Evolutionary conservation across 331 rosid species (phyloP).

Genomic region (Rosa hybrid): DNA sequence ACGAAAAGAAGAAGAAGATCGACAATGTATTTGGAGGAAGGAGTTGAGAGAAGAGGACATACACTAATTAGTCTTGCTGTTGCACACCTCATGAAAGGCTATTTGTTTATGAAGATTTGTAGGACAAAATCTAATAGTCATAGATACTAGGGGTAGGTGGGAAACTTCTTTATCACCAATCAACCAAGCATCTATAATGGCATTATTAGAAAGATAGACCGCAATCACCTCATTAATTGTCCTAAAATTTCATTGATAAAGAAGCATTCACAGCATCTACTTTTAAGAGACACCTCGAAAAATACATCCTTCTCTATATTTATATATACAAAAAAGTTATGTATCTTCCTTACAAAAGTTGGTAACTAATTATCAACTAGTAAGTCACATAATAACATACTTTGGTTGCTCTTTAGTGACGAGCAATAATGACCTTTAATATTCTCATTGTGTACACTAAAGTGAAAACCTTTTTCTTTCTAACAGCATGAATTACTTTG

Average conservation of each 20-base stretch:
- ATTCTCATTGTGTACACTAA: too few species aligned
- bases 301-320: not conserved
- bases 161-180: not conserved
- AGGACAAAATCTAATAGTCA: not conserved
- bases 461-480: not conserved
- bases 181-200: not conserved
- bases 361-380: too few species aligned
- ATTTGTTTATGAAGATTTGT: not conserved
- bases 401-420: too few species aligned
- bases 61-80: too few species aligned
- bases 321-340: too few species aligned
- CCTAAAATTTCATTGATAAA: not conserved
- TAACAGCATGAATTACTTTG: not conserved
- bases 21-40: not conserved
- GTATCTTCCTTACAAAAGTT: too few species aligned
- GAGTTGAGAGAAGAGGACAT: not conserved
- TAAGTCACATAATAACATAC: too few species aligned
- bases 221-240: not conserved
- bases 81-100: not conserved
- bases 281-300: not conserved
- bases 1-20: not conserved
- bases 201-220: not conserved
- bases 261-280: not conserved
- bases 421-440: too few species aligned
- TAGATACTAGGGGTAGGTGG: constrained; percentile 1